phyloP scores from a whole-genome alignment of 441 rosid species.

The Gossypium aridum region DNA sequence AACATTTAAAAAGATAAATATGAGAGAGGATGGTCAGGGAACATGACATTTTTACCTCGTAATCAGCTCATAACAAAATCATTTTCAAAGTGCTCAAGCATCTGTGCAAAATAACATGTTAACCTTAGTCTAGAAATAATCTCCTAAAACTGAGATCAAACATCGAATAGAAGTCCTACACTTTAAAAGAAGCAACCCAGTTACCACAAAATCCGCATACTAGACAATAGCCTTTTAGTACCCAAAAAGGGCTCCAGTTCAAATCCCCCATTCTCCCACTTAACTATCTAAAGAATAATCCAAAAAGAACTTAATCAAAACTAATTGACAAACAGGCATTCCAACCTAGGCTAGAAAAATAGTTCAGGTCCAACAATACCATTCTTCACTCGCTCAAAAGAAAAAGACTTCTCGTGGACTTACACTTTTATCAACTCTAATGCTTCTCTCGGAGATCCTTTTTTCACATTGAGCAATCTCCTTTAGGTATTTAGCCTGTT shows the following conservation, averaged over 20 bases:
- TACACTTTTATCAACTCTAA: constrained; percentile 65
- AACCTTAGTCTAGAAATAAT: background rate
- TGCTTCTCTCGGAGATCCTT: constrained; percentile 76
- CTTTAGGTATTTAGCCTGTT: constrained; percentile 73
- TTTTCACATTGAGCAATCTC: constrained; percentile 73
- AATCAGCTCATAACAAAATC: background rate
- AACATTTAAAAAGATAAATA: background rate
- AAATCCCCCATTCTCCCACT: background rate
- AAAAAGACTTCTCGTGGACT: constrained; percentile 29
- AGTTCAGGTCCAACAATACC: background rate
- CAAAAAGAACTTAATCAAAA: background rate
- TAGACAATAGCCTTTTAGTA: background rate
- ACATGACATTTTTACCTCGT: background rate
- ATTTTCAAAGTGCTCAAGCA: background rate
- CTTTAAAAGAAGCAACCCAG: background rate
- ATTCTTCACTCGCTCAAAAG: background rate
- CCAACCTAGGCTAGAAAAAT: background rate
- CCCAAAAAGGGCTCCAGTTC: background rate
- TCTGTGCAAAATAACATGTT: background rate
- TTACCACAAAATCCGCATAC: background rate
- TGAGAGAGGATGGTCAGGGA: background rate
- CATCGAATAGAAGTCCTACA: background rate
- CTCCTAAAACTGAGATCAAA: constrained; percentile 1
- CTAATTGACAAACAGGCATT: background rate
- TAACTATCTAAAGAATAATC: background rate